phyloP scores from a whole-genome alignment of 1,139 yeast species.

The Suhomyces wounanorum region DNA sequence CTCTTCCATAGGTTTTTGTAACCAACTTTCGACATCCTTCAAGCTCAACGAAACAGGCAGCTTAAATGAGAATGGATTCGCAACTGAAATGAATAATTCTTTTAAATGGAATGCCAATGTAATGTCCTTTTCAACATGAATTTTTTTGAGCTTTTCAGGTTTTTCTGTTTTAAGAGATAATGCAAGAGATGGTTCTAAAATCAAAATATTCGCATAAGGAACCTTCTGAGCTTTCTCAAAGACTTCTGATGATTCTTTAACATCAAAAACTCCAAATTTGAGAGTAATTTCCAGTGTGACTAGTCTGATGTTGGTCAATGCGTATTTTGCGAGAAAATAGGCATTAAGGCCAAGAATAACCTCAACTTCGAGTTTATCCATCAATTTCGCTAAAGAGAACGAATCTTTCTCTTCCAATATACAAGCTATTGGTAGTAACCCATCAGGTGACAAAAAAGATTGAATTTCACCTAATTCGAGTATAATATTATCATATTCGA shows the following conservation, averaged over 20 bases:
- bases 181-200: conserved; percentile 43
- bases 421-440: conserved; percentile 32
- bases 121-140: conserved; percentile 11
- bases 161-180: conserved; percentile 21
- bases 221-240: conserved; percentile 20
- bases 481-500: conserved; percentile 57
- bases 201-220: conserved; percentile 28
- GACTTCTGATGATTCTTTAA: conserved; percentile 19
- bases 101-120: conserved; percentile 38
- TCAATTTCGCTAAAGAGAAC: conserved; percentile 45
- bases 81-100: conserved; percentile 26
- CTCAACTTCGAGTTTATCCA: conserved; percentile 69
- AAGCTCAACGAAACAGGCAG: conserved; percentile 26
- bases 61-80: conserved; percentile 26
- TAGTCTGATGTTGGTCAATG: conserved; percentile 49
- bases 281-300: conserved; percentile 52
- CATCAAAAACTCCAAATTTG: conserved; percentile 43
- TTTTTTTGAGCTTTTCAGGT: conserved; percentile 8
- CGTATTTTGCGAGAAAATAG: conserved; percentile 37
- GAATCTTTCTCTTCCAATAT: conserved; percentile 36
- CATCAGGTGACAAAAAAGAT: conserved; percentile 39
- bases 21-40: conserved; percentile 48
- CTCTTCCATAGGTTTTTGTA: conserved; percentile 25
- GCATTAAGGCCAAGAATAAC: conserved; percentile 48
- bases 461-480: conserved; percentile 51